These are phyloP conservation scores for Delphinella strobiligena DNA, from an alignment of 2,329 filamentous ascomycete genomes.

Conservation along the genomic window DNA sequence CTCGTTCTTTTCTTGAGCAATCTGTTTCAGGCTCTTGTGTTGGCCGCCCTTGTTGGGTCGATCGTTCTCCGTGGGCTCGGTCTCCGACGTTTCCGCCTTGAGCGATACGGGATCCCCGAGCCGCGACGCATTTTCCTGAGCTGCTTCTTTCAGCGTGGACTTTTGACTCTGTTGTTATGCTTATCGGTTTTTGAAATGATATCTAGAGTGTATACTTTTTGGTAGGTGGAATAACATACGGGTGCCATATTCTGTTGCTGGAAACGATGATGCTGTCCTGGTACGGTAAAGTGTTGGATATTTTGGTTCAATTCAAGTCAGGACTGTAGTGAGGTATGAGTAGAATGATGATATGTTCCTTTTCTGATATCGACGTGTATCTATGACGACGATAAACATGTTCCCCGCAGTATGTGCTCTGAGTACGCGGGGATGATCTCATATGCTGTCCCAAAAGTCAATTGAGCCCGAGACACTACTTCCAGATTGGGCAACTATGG, in stretches of 20 bases:
- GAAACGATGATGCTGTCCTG: neutral
- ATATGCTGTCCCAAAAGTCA: no score
- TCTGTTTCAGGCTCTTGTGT: conserved; percentile 15
- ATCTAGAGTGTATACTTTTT: neutral
- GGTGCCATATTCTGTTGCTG: conserved; percentile 4
- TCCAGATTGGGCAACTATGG: no score
- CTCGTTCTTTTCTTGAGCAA: conserved; percentile 16
- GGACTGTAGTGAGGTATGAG: neutral
- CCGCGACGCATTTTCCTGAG: conserved; percentile 18
- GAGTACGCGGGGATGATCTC: no score
- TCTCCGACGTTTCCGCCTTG: conserved; percentile 23
- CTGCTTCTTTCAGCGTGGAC: conserved; percentile 12
- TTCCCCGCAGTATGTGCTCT: no score
- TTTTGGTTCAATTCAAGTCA: no score
- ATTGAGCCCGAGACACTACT: no score
- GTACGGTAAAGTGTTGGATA: no score
- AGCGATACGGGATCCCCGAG: conserved; percentile 24
- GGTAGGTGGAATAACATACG: neutral
- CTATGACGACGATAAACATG: neutral
- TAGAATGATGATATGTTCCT: neutral
- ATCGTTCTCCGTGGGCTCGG: conserved; percentile 16
- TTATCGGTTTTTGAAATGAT: no score
- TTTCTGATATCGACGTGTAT: neutral
- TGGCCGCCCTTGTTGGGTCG: conserved; percentile 9
- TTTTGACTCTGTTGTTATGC: no score